Evolutionary conservation across 129 eudicot species (phyloP), one percentile per base, ranked within the genome.

Genomic region (Escallonia rubra): DNA sequence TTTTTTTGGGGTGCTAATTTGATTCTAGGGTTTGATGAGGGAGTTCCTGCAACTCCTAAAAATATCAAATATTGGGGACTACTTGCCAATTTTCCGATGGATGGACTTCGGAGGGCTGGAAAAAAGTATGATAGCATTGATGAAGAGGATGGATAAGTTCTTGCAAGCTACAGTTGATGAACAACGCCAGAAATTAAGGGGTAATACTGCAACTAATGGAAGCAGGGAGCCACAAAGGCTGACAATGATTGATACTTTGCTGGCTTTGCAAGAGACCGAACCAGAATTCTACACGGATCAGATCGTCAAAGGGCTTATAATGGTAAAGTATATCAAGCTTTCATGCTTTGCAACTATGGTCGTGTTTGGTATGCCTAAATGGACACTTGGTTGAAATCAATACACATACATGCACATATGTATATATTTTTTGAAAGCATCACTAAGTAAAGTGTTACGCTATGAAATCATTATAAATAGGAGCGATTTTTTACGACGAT

Each of bases 231-330:
- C 34, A 16, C 13, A 8, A n/a, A 50, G 55, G 10, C 12, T 50
- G 55, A 50, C 55, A 5, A 50, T 54, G 59, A n/a, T 54, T 11
- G 59, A 54, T 54, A 54, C 13, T 54, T 54, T 54, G 59, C 23
- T 54, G 59, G 15, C 14, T 12, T n/a, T 54, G 59, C 59, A 54
- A n/a, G 6, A 12, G 14, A 54, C 59, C 2, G 59, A 54, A 11
- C 59, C 59, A 4, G 59, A 54, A 13, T 54, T 54, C 6, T 54
- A 54, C 59, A 12, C 59, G n/a, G 59, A 54, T 54, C 34, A 54
- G 16, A 54, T 54, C 59, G 14, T 54, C 14, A 54, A 54, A n/a
- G 59, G 59, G n/a, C 59, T 54, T 54, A 54, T 54, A 12, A 54
- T 54, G 59, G 59, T 54, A 54, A 54, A 23, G 34, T 23, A 23